Conservation (phyloP, 23 red algal genomes). For the Gracilaria caudata region DNA sequence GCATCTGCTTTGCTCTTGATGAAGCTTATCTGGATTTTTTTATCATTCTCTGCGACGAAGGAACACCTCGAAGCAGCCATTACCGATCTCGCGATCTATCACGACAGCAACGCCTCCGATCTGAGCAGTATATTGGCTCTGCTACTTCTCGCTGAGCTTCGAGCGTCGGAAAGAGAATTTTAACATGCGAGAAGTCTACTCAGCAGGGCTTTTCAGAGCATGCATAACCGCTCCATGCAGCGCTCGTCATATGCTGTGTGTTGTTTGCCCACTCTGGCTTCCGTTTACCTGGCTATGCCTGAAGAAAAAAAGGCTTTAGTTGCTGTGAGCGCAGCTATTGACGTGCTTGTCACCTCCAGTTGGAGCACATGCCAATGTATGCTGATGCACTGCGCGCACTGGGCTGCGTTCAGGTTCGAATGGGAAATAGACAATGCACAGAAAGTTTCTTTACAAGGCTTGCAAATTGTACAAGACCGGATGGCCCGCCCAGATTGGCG, state of each 20-base stretch:
- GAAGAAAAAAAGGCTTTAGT: slow-evolving; percentile 39
- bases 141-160: slow-evolving; percentile 62
- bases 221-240: slow-evolving; percentile 15
- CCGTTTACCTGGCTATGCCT: slow-evolving; percentile 27
- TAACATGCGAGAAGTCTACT: slow-evolving; percentile 49
- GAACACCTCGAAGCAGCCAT: slow-evolving; percentile 53
- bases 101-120: background rate
- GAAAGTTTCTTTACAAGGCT: slow-evolving; percentile 45
- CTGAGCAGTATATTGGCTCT: slow-evolving; percentile 27
- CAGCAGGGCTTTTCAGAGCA: slow-evolving; percentile 32
- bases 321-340: slow-evolving; percentile 41
- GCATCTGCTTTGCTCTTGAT: slow-evolving; percentile 57
- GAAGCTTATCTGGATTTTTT: slow-evolving; percentile 74
- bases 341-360: slow-evolving; percentile 51
- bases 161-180: slow-evolving; percentile 28
- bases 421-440: slow-evolving; percentile 52
- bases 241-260: slow-evolving; percentile 66
- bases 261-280: slow-evolving; percentile 58
- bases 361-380: slow-evolving; percentile 79
- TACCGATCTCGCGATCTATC: slow-evolving; percentile 24
- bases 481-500: slow-evolving; percentile 66
- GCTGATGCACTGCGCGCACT: slow-evolving; percentile 77
- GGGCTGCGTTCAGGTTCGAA: slow-evolving; percentile 56
- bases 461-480: slow-evolving; percentile 65
- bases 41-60: slow-evolving; percentile 40